Base-by-base conservation (phyloP, 768 basidiomycete genomes). In the Clavaria fumosa region DNA sequence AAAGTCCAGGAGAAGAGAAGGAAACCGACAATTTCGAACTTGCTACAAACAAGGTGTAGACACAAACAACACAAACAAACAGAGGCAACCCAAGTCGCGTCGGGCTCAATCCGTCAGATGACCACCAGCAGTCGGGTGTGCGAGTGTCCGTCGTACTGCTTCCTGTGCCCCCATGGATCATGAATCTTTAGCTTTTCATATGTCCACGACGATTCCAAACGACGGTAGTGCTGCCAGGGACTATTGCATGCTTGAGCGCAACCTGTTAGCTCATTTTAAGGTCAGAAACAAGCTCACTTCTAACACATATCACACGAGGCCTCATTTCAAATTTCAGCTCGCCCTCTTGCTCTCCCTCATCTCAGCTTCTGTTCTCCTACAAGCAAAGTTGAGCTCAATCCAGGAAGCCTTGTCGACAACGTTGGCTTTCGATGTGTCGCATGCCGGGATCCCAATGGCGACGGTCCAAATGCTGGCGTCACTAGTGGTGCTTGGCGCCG, bases 161-260 rank as follows among this genome's bases (percentile, higher is more conserved):
- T n/a, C n/a, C n/a, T n/a, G n/a, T n/a, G n/a, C n/a, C n/a, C n/a
- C n/a, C n/a, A n/a, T n/a, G n/a, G n/a, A n/a, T n/a, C n/a, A n/a
- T n/a, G n/a, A n/a, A n/a, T n/a, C n/a, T n/a, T n/a, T n/a, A n/a
- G n/a, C n/a, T n/a, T n/a, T n/a, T n/a, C n/a, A n/a, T n/a, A n/a
- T n/a, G n/a, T n/a, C n/a, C n/a, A n/a, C n/a, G n/a, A n/a, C n/a
- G n/a, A n/a, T n/a, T n/a, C n/a, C n/a, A 37, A 70, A 72, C 45
- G 53, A 53, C 18, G 73, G 72, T 31, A 76, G 79, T 45, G 60
- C 61, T 4, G 76, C 77, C n/a, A 64, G 79, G 48, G 81, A 84
- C 51, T 80, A 71, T 43, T 76, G 70, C 54, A 80, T 83, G 78
- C 64, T 84, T 10, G 81, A 83, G 53, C 66, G 81, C 36, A 83